Base-by-base conservation (phyloP, 2,329 filamentous ascomycete genomes). In the Cadophora gregata region DNA sequence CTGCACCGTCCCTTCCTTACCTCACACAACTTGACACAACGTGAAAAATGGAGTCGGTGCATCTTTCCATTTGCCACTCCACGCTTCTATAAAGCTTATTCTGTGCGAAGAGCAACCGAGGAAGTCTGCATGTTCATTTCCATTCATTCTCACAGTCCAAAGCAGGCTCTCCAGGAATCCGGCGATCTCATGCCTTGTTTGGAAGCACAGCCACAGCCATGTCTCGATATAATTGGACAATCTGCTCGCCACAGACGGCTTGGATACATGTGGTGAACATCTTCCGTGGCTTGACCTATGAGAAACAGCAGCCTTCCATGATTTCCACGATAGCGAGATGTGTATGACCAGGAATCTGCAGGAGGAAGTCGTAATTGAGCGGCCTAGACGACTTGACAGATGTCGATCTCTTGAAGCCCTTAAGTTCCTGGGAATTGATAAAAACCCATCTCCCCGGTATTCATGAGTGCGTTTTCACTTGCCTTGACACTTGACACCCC, bases 191-290 rank as follows among this genome's bases (percentile, higher is more conserved):
- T 47, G 42, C 42, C 42, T 10, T 47, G 19, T 47, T 47, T 21
- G 42, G n/a, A 21, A 6, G 55, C 55, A 58, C 55, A 58, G 55
- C 55, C 55, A 58, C 55, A 58, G 14, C n/a, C 31, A 21, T 36
- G 31, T 5, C 4, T 2, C 12, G 2, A 21, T 36, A 29, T 36
- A 4, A 38, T 56, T 56, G 53, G 53, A 5, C 9, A 10, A 12
- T 1, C 2, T 2, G 14, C 12, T 58, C 55, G 55, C 55, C 55
- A 58, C 55, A 58, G 12, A 36, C 29, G 55, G 55, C 55, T 42
- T 33, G 31, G 31, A 3, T 7, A n/a, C n/a, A n/a, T n/a, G n/a
- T n/a, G n/a, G n/a, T 33, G 31, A 33, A 36, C 14, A 36, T 56
- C n/a, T 33, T 1, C 31, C 42, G 55, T 58, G 55, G 55, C 55